A percentile compares a stretch with the other conserved stretches of the same genome.
These are phyloP conservation scores for Penicillium manginii DNA, from an alignment of 495 filamentous ascomycete species.

Conservation along the genomic window DNA sequence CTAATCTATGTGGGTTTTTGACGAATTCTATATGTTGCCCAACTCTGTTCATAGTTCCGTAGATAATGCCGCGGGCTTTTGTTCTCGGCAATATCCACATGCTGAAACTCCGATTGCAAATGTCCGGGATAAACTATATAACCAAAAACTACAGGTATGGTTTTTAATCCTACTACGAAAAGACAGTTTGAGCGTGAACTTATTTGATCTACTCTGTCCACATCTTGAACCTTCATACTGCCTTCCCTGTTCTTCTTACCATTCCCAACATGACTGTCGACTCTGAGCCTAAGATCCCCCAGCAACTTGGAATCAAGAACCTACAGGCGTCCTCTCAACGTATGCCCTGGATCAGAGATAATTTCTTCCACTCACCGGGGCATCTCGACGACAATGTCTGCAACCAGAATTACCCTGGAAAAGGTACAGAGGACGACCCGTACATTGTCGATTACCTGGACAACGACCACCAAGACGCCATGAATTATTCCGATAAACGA, in stretches of 20 bases:
- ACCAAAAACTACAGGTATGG: neutral
- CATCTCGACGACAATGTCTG: constrained; percentile 1
- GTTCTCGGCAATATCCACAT: neutral
- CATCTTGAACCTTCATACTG: neutral
- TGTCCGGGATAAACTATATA: constrained; percentile 3
- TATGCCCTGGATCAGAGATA: neutral
- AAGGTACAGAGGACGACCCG: constrained; percentile 8
- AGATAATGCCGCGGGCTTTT: constrained; percentile 1
- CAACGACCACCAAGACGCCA: constrained; percentile 5
- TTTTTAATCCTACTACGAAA: neutral
- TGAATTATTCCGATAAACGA: constrained; percentile 1
- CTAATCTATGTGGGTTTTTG: too few relatives aligned
- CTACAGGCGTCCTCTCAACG: neutral
- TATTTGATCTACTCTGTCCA: neutral
- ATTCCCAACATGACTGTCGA: neutral
- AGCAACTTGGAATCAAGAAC: constrained; percentile 1
- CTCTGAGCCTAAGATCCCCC: neutral
- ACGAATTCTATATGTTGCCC: too few relatives aligned
- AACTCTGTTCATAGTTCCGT: too few relatives aligned
- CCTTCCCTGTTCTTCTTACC: neutral
- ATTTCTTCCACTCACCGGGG: neutral
- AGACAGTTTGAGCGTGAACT: neutral
- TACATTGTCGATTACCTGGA: constrained; percentile 5
- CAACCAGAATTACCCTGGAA: constrained; percentile 1
- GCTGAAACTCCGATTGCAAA: constrained; percentile 5